These are phyloP conservation scores for Aureococcus anophagefferens DNA, from an alignment of 108 stramenopile genomes.

Conservation along the genomic window DNA sequence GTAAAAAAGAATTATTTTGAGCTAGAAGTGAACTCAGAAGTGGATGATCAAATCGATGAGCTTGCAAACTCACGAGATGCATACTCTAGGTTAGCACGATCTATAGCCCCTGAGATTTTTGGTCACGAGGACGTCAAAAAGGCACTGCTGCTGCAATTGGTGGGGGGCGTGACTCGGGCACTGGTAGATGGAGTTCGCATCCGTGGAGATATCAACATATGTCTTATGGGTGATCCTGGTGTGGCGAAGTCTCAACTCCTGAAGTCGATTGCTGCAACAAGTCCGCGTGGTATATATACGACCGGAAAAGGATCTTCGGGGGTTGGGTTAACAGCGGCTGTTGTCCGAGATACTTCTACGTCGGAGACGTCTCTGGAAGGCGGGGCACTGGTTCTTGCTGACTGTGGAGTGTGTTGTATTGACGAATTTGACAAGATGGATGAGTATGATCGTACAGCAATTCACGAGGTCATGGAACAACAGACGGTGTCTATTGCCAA, in stretches of 20 bases:
- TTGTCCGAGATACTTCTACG: conserved; percentile 81
- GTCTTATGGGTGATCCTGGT: conserved; percentile 98
- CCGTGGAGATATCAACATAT: conserved; percentile 92
- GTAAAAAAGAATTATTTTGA: conserved; percentile 85
- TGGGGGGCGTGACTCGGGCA: conserved; percentile 80
- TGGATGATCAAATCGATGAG: conserved; percentile 31
- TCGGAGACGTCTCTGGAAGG: conserved; percentile 96
- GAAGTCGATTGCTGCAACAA: conserved; percentile 85
- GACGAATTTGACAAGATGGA: conserved; percentile 99
- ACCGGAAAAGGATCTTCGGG: conserved; percentile 95
- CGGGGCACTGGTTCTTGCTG: conserved; percentile 95
- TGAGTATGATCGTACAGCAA: conserved; percentile 88
- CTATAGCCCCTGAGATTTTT: conserved; percentile 96
- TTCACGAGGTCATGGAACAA: conserved; percentile 99
- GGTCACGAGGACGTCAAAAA: conserved; percentile 96
- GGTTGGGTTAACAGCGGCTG: conserved; percentile 94
- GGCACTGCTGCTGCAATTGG: conserved; percentile 83
- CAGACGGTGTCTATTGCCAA: conserved; percentile 96
- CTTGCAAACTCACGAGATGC: conserved; percentile 25
- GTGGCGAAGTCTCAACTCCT: conserved; percentile 97
- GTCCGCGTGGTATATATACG: conserved; percentile 95
- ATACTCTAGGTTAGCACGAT: conserved; percentile 46
- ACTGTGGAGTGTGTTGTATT: conserved; percentile 93
- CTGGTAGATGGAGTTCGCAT: conserved; percentile 90
- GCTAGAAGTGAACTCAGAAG: conserved; percentile 17